A percentile compares a stretch with the other conserved stretches of the same genome.
Conservation (phyloP, 2,329 filamentous ascomycete genomes). For the Fusarium pseudoanthophilum region DNA sequence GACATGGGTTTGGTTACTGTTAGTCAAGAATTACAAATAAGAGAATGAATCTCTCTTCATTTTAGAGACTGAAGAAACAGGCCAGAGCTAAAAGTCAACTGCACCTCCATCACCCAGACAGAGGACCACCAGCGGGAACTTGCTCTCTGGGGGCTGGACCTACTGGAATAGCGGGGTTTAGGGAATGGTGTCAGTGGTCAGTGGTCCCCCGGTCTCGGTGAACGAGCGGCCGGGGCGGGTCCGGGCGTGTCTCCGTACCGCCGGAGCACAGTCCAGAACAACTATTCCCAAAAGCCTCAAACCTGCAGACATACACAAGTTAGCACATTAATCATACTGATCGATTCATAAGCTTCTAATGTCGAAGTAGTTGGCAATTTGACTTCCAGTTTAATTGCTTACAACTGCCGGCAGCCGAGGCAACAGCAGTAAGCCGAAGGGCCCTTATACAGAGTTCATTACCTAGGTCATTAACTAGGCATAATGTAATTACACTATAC, state of each 20-base stretch:
- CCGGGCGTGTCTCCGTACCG: conserved; percentile 17
- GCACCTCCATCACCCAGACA: too few species aligned
- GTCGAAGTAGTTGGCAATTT: not conserved
- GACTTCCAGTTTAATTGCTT: not conserved
- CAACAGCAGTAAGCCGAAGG: not conserved
- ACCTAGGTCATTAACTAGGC: not conserved
- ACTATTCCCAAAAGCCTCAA: not conserved
- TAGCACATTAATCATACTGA: not conserved
- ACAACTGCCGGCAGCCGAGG: not conserved
- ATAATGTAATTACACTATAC: not conserved
- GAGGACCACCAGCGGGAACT: not conserved
- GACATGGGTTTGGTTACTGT: not conserved
- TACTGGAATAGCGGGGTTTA: conserved; percentile 30
- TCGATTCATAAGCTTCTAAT: not conserved
- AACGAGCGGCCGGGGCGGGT: conserved; percentile 29
- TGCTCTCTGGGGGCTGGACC: not conserved
- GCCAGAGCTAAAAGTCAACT: not conserved
- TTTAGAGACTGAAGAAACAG: conserved; percentile 4
- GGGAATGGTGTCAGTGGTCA: conserved; percentile 10
- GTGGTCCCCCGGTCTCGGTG: conserved; percentile 26
- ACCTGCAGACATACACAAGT: not conserved
- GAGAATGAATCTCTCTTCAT: not conserved
- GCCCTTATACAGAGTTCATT: not conserved
- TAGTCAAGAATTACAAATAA: not conserved
- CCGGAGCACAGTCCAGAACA: conserved; percentile 1